Percentiles rank a stretch among this genome's conserved stretches.
These are phyloP conservation scores for Quercus glauca DNA, from an alignment of 306 rosid genomes.

Conservation along the genomic window DNA sequence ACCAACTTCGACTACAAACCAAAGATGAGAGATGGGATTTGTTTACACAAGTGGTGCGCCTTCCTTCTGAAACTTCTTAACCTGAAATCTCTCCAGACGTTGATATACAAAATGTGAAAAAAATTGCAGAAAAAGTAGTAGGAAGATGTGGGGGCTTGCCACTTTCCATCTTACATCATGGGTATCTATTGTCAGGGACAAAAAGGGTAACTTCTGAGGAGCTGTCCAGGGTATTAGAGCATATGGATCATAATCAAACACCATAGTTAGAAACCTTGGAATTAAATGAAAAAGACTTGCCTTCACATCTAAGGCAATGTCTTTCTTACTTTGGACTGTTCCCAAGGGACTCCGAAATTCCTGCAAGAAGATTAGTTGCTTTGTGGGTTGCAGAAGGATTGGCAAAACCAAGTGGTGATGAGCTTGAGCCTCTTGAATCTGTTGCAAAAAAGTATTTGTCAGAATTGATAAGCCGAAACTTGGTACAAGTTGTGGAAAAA, in stretches of 20 bases:
- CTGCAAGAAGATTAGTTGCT: background rate
- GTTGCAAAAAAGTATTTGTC: background rate
- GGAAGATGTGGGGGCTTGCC: background rate
- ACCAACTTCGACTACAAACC: constrained; percentile 6
- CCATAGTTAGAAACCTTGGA: background rate
- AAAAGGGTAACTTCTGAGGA: background rate
- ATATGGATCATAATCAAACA: background rate
- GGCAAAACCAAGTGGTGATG: background rate
- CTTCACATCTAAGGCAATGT: background rate
- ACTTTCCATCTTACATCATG: background rate
- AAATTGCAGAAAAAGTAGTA: background rate
- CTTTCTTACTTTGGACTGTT: constrained; percentile 14
- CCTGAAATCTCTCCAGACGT: background rate
- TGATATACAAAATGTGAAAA: constrained; percentile 7
- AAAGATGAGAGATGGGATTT: too few relatives aligned
- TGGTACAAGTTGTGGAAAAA: constrained; percentile 15
- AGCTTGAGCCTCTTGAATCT: background rate
- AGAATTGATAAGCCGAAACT: background rate
- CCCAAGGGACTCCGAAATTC: constrained; percentile 13
- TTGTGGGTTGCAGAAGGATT: too few relatives aligned
- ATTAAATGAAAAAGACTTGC: too few relatives aligned
- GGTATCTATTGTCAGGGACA: constrained; percentile 5
- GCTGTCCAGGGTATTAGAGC: background rate
- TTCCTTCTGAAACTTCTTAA: background rate
- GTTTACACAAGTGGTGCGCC: background rate